Conservation (phyloP, 495 filamentous ascomycete genomes). For the Hyaloscypha bicolor region DNA sequence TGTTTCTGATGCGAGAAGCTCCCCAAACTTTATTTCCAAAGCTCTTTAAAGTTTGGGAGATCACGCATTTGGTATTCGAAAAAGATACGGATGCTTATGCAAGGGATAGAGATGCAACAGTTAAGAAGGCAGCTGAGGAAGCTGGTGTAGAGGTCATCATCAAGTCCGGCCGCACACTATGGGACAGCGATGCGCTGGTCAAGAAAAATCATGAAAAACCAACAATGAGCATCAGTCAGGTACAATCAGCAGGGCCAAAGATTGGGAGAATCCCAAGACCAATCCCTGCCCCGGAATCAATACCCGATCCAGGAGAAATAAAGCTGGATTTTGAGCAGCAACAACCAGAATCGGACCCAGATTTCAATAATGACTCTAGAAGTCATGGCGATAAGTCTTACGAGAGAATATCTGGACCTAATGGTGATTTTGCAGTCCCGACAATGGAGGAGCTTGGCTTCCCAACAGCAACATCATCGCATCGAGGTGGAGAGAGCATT, state of each 20-base stretch:
- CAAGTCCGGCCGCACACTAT: conserved; percentile 62
- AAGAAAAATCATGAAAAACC: conserved; percentile 64
- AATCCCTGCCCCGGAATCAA: conserved; percentile 50
- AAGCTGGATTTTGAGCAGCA: conserved; percentile 56
- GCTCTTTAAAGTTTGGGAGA: conserved; percentile 66
- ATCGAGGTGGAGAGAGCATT: conserved; percentile 63
- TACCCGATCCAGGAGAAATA: conserved; percentile 65
- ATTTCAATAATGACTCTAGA: conserved; percentile 51
- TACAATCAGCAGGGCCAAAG: conserved; percentile 51
- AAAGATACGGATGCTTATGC: conserved; percentile 74
- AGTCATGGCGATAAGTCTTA: conserved; percentile 57
- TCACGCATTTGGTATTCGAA: conserved; percentile 73
- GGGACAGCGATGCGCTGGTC: conserved; percentile 67
- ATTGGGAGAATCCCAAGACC: conserved; percentile 56
- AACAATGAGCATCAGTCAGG: conserved; percentile 68
- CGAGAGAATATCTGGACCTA: conserved; percentile 57
- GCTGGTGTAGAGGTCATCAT: conserved; percentile 65
- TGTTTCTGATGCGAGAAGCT: conserved; percentile 67
- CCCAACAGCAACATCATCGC: conserved; percentile 54
- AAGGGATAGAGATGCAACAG: conserved; percentile 55
- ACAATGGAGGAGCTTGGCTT: conserved; percentile 66
- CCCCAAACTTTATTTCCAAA: conserved; percentile 68
- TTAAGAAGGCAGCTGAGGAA: conserved; percentile 56
- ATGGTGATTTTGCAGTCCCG: conserved; percentile 61
- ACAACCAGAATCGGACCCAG: conserved; percentile 43